Percentiles rank a stretch among this genome's conserved stretches.
Conservation (phyloP, 2,329 filamentous ascomycete species). For the Madurella mycetomatis region DNA sequence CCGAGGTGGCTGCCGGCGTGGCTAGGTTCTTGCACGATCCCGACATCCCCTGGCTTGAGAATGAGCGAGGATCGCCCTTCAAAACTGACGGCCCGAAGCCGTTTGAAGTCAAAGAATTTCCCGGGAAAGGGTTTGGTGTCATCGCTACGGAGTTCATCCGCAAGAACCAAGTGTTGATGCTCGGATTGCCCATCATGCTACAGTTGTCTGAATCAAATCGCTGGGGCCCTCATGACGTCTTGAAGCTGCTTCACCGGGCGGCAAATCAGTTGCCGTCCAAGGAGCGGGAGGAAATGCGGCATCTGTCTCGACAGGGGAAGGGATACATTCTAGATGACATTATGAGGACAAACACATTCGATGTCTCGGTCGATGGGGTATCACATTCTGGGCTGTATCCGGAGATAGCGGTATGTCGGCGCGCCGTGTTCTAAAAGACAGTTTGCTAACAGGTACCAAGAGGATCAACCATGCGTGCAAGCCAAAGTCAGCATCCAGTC, state of each 20-base stretch:
- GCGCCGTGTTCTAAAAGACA: not conserved
- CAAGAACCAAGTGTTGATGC: constrained; percentile 4
- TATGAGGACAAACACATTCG: constrained; percentile 13
- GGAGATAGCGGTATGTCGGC: constrained; percentile 10
- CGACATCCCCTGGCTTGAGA: constrained; percentile 13
- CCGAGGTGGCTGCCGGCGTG: constrained; percentile 6
- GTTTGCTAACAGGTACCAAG: not conserved
- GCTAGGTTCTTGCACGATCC: constrained; percentile 3
- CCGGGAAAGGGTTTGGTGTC: constrained; percentile 8
- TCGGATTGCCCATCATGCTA: constrained; percentile 5
- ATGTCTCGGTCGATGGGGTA: constrained; percentile 5
- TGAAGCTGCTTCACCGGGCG: constrained; percentile 6
- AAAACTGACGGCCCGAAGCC: not conserved
- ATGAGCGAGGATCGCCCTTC: constrained; percentile 6
- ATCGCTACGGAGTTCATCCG: constrained; percentile 5
- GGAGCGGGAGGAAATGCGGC: constrained; percentile 5
- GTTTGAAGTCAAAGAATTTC: constrained; percentile 4
- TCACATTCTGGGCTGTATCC: constrained; percentile 12
- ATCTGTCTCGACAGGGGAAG: constrained; percentile 8
- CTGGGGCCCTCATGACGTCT: constrained; percentile 3
- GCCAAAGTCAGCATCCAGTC: constrained; percentile 8
- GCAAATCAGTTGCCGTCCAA: constrained; percentile 2
- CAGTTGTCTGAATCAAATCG: not conserved
- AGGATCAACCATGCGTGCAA: constrained; percentile 17
- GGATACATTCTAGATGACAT: constrained; percentile 12